These are phyloP conservation scores for Neurospora sublineolata DNA, from an alignment of 495 filamentous ascomycete species.

Conservation along the genomic window DNA sequence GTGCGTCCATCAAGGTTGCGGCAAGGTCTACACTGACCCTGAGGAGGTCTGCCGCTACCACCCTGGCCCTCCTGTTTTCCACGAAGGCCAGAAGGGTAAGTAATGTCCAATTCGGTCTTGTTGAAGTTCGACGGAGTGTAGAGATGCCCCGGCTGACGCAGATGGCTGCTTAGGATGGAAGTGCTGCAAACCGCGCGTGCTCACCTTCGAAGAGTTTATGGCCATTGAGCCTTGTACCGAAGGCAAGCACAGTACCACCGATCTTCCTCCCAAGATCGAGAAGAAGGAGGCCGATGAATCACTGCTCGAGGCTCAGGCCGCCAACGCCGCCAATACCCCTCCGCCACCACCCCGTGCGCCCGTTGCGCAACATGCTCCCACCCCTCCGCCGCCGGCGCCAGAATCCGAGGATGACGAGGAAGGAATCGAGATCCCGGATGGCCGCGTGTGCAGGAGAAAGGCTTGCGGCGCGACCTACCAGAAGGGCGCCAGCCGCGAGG, in stretches of 20 bases:
- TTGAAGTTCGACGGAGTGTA: background rate
- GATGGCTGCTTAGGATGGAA: conserved; percentile 72
- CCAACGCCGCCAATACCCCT: conserved; percentile 23
- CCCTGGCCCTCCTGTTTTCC: conserved; percentile 87
- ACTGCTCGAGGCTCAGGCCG: conserved; percentile 20
- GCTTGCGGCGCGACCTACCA: conserved; percentile 59
- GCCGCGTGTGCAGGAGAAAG: conserved; percentile 63
- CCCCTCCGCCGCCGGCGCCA: conserved; percentile 53
- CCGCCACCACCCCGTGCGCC: conserved; percentile 38
- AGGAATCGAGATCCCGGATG: conserved; percentile 53
- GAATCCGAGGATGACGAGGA: conserved; percentile 87
- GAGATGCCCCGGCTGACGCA: background rate
- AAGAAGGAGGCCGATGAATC: conserved; percentile 34
- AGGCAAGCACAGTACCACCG: conserved; percentile 83
- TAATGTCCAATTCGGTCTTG: conserved; percentile 7
- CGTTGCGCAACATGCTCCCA: conserved; percentile 42
- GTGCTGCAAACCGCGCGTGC: conserved; percentile 95
- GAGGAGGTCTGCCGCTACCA: conserved; percentile 86
- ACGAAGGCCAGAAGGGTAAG: conserved; percentile 97
- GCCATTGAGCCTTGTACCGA: conserved; percentile 86
- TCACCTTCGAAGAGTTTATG: conserved; percentile 99
- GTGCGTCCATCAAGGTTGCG: conserved; percentile 93
- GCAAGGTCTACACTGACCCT: conserved; percentile 72
- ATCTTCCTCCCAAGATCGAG: conserved; percentile 46
- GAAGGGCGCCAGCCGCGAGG: conserved; percentile 46